phyloP scores from a whole-genome alignment of 495 filamentous ascomycete species.

The Daldinia concentrica region DNA sequence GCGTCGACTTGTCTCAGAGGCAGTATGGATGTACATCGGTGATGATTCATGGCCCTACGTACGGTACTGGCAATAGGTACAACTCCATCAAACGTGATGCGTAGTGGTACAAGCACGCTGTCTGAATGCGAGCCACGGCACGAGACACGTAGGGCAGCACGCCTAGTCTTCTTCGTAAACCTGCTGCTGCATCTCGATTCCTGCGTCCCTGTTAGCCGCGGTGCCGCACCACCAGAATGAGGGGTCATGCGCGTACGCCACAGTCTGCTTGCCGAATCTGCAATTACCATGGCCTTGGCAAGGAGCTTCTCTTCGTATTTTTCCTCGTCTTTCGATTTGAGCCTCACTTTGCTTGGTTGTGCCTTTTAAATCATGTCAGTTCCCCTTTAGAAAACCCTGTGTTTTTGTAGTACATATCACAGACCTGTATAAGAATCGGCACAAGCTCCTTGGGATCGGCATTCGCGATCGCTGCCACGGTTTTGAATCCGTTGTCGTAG shows the following conservation, averaged over 20 bases:
- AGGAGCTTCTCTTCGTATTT: slow-evolving; percentile 71
- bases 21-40: not conserved
- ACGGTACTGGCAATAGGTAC: not conserved
- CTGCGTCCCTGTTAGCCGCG: slow-evolving; percentile 46
- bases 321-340: slow-evolving; percentile 67
- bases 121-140: not conserved
- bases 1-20: not conserved
- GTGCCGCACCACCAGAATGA: not conserved
- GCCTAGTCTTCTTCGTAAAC: slow-evolving; percentile 49
- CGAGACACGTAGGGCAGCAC: slow-evolving; percentile 24
- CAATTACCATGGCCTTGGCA: slow-evolving; percentile 73
- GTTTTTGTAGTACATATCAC: slow-evolving; percentile 11
- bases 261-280: slow-evolving; percentile 73
- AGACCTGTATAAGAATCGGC: slow-evolving; percentile 73
- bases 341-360: slow-evolving; percentile 69
- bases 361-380: slow-evolving; percentile 48
- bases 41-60: not conserved
- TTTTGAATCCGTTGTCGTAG: slow-evolving; percentile 79
- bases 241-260: slow-evolving; percentile 65
- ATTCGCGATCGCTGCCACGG: slow-evolving; percentile 71
- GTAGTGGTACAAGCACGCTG: not conserved
- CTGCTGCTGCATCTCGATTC: slow-evolving; percentile 58
- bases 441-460: slow-evolving; percentile 73
- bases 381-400: not conserved
- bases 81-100: no score